Percentiles rank a stretch among this genome's conserved stretches.
phyloP scores from a whole-genome alignment of 2,329 filamentous ascomycete species.

The Pyrenochaeta sp. region DNA sequence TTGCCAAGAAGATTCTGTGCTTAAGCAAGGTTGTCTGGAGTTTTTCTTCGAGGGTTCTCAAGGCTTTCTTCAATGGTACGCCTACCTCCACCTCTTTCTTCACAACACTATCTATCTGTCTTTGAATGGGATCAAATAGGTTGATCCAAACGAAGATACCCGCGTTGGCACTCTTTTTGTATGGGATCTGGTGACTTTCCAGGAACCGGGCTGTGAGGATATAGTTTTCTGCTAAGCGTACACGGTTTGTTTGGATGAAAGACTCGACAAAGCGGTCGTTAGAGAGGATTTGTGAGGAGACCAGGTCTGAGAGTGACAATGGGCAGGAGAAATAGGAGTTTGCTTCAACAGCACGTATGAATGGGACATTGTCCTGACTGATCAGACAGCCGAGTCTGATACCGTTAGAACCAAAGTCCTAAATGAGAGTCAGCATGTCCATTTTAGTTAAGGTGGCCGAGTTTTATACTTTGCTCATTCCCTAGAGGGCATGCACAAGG shows the following conservation, averaged over 20 bases:
- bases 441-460: neutral
- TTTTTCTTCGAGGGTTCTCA: no score
- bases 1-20: neutral
- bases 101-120: neutral
- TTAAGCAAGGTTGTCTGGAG: neutral
- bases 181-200: neutral
- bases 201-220: neutral
- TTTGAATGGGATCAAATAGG: neutral
- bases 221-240: neutral
- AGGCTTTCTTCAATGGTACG: no score
- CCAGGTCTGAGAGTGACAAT: neutral
- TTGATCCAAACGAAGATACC: conserved; percentile 19
- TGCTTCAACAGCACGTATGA: neutral
- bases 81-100: neutral
- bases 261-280: neutral
- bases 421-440: neutral
- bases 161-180: neutral
- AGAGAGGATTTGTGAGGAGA: neutral
- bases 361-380: neutral
- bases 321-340: neutral
- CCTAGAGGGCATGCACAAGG: conserved; percentile 62
- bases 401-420: conserved; percentile 64
- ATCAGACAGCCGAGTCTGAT: conserved; percentile 17
- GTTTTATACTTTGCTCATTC: conserved; percentile 42
- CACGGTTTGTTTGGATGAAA: neutral